phyloP scores from a whole-genome alignment of 768 basidiomycete genomes.

The Ramaria rubella region DNA sequence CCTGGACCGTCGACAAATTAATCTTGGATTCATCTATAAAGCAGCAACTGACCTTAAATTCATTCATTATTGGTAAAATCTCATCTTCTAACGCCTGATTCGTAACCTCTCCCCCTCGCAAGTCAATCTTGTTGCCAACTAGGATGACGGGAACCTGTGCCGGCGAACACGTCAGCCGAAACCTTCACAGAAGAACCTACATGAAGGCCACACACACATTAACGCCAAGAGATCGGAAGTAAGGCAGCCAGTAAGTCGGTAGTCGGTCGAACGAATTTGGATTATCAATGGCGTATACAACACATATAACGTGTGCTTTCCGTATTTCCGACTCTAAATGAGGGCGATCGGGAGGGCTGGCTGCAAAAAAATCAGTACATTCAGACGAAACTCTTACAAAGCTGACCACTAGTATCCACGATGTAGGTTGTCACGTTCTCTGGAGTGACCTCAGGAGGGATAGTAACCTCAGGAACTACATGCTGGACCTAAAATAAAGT shows the following conservation, averaged over 20 bases:
- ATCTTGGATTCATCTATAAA: not conserved
- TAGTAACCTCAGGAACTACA: slow-evolving; percentile 93
- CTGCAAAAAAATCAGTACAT: slow-evolving; percentile 34
- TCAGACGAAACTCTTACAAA: not conserved
- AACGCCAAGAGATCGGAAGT: slow-evolving; percentile 90
- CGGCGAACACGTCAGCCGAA: slow-evolving; percentile 8
- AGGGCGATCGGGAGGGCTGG: slow-evolving; percentile 74
- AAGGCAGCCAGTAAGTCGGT: slow-evolving; percentile 96
- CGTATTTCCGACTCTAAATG: slow-evolving; percentile 94
- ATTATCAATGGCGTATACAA: slow-evolving; percentile 96
- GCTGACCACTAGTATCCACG: slow-evolving; percentile 90
- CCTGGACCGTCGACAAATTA: slow-evolving; percentile 43
- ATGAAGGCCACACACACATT: slow-evolving; percentile 53
- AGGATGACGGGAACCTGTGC: slow-evolving; percentile 88
- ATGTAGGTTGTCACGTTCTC: slow-evolving; percentile 98
- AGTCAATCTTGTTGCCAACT: slow-evolving; percentile 97
- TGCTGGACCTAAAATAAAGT: slow-evolving; percentile 71
- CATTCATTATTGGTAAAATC: slow-evolving; percentile 94
- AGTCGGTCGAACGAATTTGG: slow-evolving; percentile 95
- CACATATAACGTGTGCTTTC: slow-evolving; percentile 96
- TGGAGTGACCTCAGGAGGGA: slow-evolving; percentile 94
- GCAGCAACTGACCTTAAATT: slow-evolving; percentile 74
- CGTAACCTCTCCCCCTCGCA: slow-evolving; percentile 88
- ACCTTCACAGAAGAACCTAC: not conserved
- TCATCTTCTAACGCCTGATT: slow-evolving; percentile 93